Evolutionary conservation across 495 filamentous ascomycete species (phyloP).

Genomic region (Entonaema liquescens): DNA sequence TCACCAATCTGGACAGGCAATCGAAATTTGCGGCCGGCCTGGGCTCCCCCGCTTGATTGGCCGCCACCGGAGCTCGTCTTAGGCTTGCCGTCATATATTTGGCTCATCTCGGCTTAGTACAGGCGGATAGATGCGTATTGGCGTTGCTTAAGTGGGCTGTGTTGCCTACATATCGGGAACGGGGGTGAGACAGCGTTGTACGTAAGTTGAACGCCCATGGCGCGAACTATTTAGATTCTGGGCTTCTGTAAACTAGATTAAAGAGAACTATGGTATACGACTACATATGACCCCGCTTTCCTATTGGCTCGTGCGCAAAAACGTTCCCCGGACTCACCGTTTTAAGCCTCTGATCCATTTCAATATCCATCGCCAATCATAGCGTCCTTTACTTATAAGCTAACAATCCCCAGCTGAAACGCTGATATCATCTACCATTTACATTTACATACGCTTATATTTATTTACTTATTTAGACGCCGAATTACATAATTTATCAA

Average conservation of each 20-base stretch:
- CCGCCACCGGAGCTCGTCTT: constrained; percentile 25
- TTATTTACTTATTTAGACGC: no score
- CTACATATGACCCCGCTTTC: neutral
- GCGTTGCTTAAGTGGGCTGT: neutral
- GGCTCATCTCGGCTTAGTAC: constrained; percentile 20
- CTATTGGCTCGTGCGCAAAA: neutral
- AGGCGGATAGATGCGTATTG: neutral
- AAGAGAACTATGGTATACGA: neutral
- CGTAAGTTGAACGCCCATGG: neutral
- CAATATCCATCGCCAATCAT: constrained; percentile 2
- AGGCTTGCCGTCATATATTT: constrained; percentile 5
- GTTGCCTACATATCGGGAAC: neutral
- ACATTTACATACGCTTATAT: no score
- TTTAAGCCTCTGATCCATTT: constrained; percentile 25
- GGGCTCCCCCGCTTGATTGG: constrained; percentile 14
- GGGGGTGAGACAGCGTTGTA: neutral
- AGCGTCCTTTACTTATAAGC: neutral
- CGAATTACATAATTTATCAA: no score
- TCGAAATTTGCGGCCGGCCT: neutral
- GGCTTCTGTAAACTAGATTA: no score
- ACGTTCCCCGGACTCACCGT: constrained; percentile 4
- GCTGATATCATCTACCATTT: neutral
- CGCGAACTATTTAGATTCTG: no score
- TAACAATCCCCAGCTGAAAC: neutral
- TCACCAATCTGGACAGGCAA: neutral